Conservation (phyloP, 768 basidiomycete species). For the Podaxis rugospora region DNA sequence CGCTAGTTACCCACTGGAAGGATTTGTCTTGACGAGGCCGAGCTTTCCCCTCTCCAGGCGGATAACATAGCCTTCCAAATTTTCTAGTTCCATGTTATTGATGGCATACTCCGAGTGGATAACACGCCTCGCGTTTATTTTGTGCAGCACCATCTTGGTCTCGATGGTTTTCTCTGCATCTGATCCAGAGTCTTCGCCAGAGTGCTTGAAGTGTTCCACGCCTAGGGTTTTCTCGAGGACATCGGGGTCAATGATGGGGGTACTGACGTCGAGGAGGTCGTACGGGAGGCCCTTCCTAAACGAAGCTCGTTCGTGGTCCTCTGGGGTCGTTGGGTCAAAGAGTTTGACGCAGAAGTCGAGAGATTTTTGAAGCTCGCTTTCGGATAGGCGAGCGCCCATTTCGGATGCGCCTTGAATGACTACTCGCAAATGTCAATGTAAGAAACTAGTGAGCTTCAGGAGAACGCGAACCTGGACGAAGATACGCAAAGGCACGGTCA, state of each 20-base stretch:
- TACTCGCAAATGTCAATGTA: constrained; percentile 20
- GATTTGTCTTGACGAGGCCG: constrained; percentile 36
- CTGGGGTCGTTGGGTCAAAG: constrained; percentile 65
- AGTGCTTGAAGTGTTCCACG: constrained; percentile 20
- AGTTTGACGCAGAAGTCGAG: constrained; percentile 75
- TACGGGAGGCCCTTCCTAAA: constrained; percentile 22
- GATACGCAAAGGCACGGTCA: constrained; percentile 59
- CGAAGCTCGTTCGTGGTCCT: constrained; percentile 45
- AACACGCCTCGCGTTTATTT: constrained; percentile 66
- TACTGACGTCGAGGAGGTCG: constrained; percentile 49
- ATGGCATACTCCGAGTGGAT: constrained; percentile 65
- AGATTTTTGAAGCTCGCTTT: constrained; percentile 68
- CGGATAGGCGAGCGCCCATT: constrained; percentile 67
- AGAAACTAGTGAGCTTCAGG: background rate
- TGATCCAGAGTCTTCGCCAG: constrained; percentile 20
- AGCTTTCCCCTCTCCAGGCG: constrained; percentile 50
- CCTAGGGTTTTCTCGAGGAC: constrained; percentile 28
- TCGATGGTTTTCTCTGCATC: constrained; percentile 35
- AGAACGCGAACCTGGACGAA: constrained; percentile 48
- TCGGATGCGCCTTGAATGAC: constrained; percentile 82
- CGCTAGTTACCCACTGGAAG: background rate
- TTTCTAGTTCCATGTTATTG: constrained; percentile 66
- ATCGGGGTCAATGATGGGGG: constrained; percentile 42
- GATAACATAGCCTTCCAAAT: constrained; percentile 54
- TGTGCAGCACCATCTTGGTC: constrained; percentile 53